A percentile compares a stretch with the other conserved stretches of the same genome.
Conservation (phyloP, 768 basidiomycete genomes). For the Lepiota brunneoincarnata region DNA sequence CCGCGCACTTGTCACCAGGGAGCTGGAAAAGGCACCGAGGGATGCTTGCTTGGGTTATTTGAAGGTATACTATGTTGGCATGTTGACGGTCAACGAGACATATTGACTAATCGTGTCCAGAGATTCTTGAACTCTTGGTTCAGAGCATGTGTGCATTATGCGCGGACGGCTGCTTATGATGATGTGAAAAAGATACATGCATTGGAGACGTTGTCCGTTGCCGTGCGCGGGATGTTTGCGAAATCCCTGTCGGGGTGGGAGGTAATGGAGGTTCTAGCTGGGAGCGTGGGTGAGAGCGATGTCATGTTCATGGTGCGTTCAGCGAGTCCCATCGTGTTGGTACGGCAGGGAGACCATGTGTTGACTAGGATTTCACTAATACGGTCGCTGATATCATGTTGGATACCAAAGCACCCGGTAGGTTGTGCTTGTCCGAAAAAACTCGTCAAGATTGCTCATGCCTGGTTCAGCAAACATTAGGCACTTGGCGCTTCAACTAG, state of each 20-base stretch:
- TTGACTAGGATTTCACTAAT: conserved; percentile 44
- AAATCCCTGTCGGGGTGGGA: conserved; percentile 71
- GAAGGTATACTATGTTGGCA: conserved; percentile 42
- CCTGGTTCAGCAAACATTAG: conserved; percentile 38
- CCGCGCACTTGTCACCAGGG: conserved; percentile 37
- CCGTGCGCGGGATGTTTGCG: conserved; percentile 45
- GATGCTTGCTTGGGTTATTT: conserved; percentile 45
- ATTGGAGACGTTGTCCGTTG: conserved; percentile 46
- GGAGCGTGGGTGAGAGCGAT: conserved; percentile 58
- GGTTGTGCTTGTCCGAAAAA: conserved; percentile 10
- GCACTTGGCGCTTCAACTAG: conserved; percentile 55
- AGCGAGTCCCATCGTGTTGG: neutral
- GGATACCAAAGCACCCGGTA: conserved; percentile 45
- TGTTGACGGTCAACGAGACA: neutral
- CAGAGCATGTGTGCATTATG: conserved; percentile 38
- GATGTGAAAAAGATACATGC: conserved; percentile 42
- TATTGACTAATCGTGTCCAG: conserved; percentile 35
- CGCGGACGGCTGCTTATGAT: conserved; percentile 30
- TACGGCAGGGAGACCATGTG: neutral
- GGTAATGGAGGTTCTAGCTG: conserved; percentile 67
- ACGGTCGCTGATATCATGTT: conserved; percentile 45
- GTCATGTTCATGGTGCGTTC: conserved; percentile 47
- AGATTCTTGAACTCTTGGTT: conserved; percentile 49
- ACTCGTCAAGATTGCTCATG: neutral
- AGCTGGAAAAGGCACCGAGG: conserved; percentile 40